Conservation (phyloP, 192 early-diverging fungal genomes). For the Umbelopsis sp. region DNA sequence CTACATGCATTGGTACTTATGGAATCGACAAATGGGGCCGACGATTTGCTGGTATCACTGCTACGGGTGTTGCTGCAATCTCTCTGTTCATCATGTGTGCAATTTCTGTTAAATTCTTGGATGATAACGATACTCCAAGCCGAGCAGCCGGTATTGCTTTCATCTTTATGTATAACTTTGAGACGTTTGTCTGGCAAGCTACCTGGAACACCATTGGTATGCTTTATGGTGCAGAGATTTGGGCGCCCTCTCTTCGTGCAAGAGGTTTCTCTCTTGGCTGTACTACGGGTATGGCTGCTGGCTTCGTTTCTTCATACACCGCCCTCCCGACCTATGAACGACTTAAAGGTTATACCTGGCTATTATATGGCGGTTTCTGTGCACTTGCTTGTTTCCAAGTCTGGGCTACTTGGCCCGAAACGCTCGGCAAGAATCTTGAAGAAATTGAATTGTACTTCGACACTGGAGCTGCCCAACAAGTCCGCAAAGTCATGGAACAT, state of each 20-base stretch:
- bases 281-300: slow-evolving; percentile 4
- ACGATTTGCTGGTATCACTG: slow-evolving; percentile 9
- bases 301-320: neutral
- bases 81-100: slow-evolving; percentile 10
- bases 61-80: neutral
- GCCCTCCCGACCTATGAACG: slow-evolving; percentile 23
- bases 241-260: slow-evolving; percentile 5
- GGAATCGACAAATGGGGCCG: slow-evolving; percentile 18
- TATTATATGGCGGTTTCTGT: slow-evolving; percentile 54
- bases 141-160: slow-evolving; percentile 4
- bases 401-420: slow-evolving; percentile 75
- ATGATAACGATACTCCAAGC: neutral
- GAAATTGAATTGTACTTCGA: slow-evolving; percentile 43
- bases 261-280: slow-evolving; percentile 19
- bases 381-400: slow-evolving; percentile 58
- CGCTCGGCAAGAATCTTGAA: slow-evolving; percentile 72
- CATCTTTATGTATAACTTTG: slow-evolving; percentile 19
- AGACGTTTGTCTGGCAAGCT: slow-evolving; percentile 7
- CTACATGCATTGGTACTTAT: slow-evolving; percentile 10
- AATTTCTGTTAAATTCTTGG: neutral
- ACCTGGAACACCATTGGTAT: slow-evolving; percentile 22
- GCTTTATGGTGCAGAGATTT: slow-evolving; percentile 18
- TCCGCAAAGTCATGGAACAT: slow-evolving; percentile 8
- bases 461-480: neutral
- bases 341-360: slow-evolving; percentile 60